Conservation (phyloP, 1,139 yeast species). For the Meyerozyma smithsonii region DNA sequence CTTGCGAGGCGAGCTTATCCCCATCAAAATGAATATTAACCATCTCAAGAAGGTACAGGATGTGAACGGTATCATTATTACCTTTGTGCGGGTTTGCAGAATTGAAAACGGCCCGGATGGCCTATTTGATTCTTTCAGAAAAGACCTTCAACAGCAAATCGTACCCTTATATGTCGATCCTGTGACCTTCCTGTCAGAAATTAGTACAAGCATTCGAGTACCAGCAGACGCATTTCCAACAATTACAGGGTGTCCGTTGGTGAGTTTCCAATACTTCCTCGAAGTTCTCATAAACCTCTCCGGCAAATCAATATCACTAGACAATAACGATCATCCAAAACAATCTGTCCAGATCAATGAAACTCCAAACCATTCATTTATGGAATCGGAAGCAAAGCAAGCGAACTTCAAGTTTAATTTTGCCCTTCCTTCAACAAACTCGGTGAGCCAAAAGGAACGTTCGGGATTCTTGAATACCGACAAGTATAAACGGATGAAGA, state of each 20-base stretch:
- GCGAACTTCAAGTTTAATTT: constrained; percentile 29
- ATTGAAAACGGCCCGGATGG: constrained; percentile 64
- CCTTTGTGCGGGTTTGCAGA: constrained; percentile 76
- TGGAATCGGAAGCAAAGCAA: constrained; percentile 7
- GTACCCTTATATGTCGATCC: constrained; percentile 82
- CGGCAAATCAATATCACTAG: constrained; percentile 34
- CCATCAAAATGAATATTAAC: constrained; percentile 59
- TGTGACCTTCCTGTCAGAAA: constrained; percentile 48
- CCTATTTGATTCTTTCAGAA: constrained; percentile 71
- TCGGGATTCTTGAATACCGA: constrained; percentile 71
- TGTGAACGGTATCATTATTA: constrained; percentile 72
- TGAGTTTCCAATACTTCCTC: constrained; percentile 78
- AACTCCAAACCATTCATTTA: constrained; percentile 5
- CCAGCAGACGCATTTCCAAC: constrained; percentile 90
- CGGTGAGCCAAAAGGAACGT: constrained; percentile 31
- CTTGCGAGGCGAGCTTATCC: constrained; percentile 72
- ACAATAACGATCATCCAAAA: constrained; percentile 24
- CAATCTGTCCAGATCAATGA: background rate
- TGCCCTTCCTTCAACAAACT: constrained; percentile 19
- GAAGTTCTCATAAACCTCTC: constrained; percentile 74
- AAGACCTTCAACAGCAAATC: constrained; percentile 74
- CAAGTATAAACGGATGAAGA: constrained; percentile 63
- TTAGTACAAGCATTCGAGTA: constrained; percentile 60
- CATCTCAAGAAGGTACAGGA: constrained; percentile 72
- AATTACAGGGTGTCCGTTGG: constrained; percentile 65